Percentiles rank a stretch among this genome's conserved stretches.
phyloP scores from a whole-genome alignment of 805 yeast genomes.

The Blastobotrys peoriensis region DNA sequence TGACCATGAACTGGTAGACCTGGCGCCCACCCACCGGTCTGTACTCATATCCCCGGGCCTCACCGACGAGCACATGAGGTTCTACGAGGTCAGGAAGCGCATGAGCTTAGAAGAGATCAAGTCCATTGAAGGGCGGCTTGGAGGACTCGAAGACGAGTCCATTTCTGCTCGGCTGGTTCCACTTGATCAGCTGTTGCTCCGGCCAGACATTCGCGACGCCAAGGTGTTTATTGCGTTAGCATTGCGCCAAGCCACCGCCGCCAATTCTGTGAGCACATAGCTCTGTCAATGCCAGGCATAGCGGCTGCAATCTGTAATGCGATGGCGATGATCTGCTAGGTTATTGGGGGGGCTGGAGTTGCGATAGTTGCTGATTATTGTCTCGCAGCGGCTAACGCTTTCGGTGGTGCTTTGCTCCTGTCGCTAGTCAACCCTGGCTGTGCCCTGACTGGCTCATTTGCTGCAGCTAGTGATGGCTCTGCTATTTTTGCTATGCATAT shows the following conservation, averaged over 20 bases:
- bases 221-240: slow-evolving; percentile 13
- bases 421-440: too few species aligned
- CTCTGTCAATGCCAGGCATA: too few species aligned
- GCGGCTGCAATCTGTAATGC: too few species aligned
- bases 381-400: too few species aligned
- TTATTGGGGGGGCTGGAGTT: too few species aligned
- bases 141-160: slow-evolving; percentile 11
- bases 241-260: slow-evolving; percentile 2
- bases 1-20: slow-evolving; percentile 15
- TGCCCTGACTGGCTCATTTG: too few species aligned
- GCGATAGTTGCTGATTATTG: too few species aligned
- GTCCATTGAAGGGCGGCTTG: slow-evolving; percentile 8
- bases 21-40: slow-evolving; percentile 13
- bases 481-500: too few species aligned
- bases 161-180: slow-evolving; percentile 8
- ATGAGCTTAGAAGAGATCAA: slow-evolving; percentile 10
- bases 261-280: too few species aligned
- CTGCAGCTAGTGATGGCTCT: too few species aligned
- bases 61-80: slow-evolving; percentile 11
- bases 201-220: slow-evolving; percentile 10
- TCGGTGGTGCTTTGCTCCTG: too few species aligned
- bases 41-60: slow-evolving; percentile 20
- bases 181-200: slow-evolving; percentile 3
- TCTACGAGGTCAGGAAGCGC: slow-evolving; percentile 5
- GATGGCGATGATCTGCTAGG: too few species aligned